Base-by-base conservation (phyloP, 2,329 filamentous ascomycete genomes). In the Botryosphaeria agaves region DNA sequence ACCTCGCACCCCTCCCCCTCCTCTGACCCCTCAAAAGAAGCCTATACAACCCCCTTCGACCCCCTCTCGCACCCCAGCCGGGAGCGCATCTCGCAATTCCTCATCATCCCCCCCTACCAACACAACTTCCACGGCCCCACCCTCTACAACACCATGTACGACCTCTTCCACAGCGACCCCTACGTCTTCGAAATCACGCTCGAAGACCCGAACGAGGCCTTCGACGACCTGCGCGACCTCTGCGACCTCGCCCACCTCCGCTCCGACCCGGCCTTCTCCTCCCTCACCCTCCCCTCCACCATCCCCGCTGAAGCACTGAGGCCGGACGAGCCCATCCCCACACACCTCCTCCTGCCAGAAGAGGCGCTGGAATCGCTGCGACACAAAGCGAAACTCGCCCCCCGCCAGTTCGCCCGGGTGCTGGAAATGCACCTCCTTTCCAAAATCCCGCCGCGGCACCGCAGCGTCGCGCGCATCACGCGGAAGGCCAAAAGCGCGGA, bases 131-230 rank as follows among this genome's bases (percentile, higher is more conserved):
- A 87, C 29, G 89, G 87, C 20, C 68, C 73, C 7, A 66, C 72
- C 25, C 70, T 98, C 23, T 98, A 95, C 61, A 72, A 73, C 35
- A 65, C 73, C 29, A 81, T 95, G 40, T 87, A 83, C 46, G 56
- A 66, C 5, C 57, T 73, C 40, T 78, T 81, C 38, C 64, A 78
- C 34, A 62, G 69, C 19, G 69, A 78, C 33, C 52, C 68, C 0
- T 73, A 76, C 36, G 77, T 84, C 5, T 64, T 72, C 32, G 87
- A 95, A 48, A 69, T 98, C 44, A 91, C 85, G 0, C 76, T 98
- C 5, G 89, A 98, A 55, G 87, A 95, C 37, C 91, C 89, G 0
- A 95, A 81, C 45, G 80, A 87, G 47, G 72, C 68, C 1, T 91
- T 91, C 41, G 80, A 89, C 45, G 72, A 82, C 35, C 61, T 91